Evolutionary conservation across 495 filamentous ascomycete species (phyloP), one percentile per base, ranked within the genome.

Genomic region (Aspergillus nidulans): DNA sequence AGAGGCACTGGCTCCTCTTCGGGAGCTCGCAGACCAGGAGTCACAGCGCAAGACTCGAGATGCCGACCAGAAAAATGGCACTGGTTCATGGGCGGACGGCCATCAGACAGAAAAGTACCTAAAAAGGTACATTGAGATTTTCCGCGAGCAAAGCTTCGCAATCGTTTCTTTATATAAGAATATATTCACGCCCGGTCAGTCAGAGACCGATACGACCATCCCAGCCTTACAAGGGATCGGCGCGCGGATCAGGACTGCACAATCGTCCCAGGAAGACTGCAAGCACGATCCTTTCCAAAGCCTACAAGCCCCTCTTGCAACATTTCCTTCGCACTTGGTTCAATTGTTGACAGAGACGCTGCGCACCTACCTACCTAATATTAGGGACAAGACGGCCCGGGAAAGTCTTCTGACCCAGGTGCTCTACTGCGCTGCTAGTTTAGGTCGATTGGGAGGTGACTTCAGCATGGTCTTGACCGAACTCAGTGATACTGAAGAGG

Each of bases 91-190:
- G 86, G 81, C 85, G 0, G 83, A 81, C 6, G 94, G 92, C 0
- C 90, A 95, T 63, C 94, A 98, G 63, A 96, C 92, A 1, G 95
- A 97, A 64, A 81, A 90, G 21, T 99, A 91, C 60, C 74, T 99
- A 34, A 99, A 99, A 68, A 77, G 90, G 49, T 99, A 95, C 72
- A 86, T 99, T 61, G 95, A 99, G 68, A 95, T 97, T 25, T 97
- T 97, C 71, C 87, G 95, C 49, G 95, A 99, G 71, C 95, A 99
- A 70, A 94, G 89, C 63, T 99, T 99, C 64, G 88, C 87, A 10
- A 95, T 97, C 55, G 81, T 97, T 19, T 91, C 88, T 18, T 88
- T 97, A 81, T 96, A 94, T 67, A 87, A 84, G 57, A 89, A 83
- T 61, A 94, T 97, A 42, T 97, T 97, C 64, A 83, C 87, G 3